Evolutionary conservation across 2,329 filamentous ascomycete species (phyloP).

Genomic region (Talaromyces sp.): DNA sequence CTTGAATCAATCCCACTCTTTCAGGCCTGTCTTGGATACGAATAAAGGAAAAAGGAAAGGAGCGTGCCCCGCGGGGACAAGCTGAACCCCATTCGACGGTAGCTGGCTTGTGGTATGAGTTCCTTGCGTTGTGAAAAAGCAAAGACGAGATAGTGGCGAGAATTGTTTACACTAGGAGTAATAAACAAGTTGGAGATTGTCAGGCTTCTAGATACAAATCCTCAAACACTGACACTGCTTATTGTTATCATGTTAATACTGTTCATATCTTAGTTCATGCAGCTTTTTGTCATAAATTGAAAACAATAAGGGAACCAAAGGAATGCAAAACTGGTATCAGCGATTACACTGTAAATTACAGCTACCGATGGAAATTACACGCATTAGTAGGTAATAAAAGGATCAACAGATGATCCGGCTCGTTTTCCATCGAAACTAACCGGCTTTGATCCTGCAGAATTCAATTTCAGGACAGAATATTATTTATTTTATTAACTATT

Average conservation of each 20-base stretch:
- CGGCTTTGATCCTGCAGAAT: neutral
- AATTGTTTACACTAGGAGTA: neutral
- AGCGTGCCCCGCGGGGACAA: neutral
- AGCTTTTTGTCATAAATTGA: no score
- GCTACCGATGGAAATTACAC: no score
- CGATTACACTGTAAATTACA: no score
- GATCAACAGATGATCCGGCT: constrained; percentile 6
- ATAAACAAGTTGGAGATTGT: neutral
- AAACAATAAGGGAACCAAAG: no score
- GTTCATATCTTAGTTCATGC: no score
- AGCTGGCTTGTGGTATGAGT: neutral
- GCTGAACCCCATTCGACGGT: neutral
- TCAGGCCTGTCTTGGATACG: neutral
- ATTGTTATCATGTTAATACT: no score
- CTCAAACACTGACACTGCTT: neutral
- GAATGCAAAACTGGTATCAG: no score
- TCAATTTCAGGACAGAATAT: no score
- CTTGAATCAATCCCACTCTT: neutral
- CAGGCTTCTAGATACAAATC: no score
- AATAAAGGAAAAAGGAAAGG: neutral
- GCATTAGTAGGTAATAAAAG: neutral
- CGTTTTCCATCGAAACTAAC: neutral
- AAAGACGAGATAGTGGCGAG: constrained; percentile 1
- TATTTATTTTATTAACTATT: no score
- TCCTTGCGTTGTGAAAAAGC: constrained; percentile 10